Evolutionary conservation across 2,329 filamentous ascomycete genomes (phyloP).

Genomic region (Aspergillus ibericus): DNA sequence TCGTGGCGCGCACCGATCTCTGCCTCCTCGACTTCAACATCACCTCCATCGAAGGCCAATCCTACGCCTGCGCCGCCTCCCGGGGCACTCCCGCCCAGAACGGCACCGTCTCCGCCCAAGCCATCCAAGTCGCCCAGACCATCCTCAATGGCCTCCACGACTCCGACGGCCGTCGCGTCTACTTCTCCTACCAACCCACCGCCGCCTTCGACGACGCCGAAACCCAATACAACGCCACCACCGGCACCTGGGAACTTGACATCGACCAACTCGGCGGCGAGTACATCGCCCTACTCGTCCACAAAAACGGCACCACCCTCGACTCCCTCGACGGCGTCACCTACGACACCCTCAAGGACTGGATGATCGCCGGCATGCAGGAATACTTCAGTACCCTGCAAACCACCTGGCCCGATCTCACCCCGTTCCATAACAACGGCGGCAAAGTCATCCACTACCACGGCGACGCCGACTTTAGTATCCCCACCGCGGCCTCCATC

Average conservation of each 20-base stretch:
- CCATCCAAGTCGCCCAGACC: slow-evolving; percentile 34
- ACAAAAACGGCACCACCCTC: slow-evolving; percentile 39
- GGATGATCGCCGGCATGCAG: slow-evolving; percentile 53
- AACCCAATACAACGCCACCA: slow-evolving; percentile 29
- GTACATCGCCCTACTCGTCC: slow-evolving; percentile 34
- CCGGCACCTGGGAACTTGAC: slow-evolving; percentile 29
- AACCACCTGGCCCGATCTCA: slow-evolving; percentile 56
- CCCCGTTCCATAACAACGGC: slow-evolving; percentile 50
- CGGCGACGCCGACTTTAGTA: slow-evolving; percentile 55
- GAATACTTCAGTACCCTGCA: slow-evolving; percentile 54
- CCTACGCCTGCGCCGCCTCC: slow-evolving; percentile 47
- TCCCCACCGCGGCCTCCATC: slow-evolving; percentile 56
- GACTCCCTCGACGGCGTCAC: slow-evolving; percentile 49
- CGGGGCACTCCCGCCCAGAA: slow-evolving; percentile 31
- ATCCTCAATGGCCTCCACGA: slow-evolving; percentile 45
- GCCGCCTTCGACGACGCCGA: slow-evolving; percentile 29
- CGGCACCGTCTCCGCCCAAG: slow-evolving; percentile 30
- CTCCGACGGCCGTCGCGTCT: slow-evolving; percentile 42
- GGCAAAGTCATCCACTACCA: slow-evolving; percentile 61
- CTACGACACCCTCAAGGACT: slow-evolving; percentile 58
- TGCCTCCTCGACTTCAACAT: slow-evolving; percentile 51
- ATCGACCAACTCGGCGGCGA: slow-evolving; percentile 41
- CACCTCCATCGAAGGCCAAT: slow-evolving; percentile 46
- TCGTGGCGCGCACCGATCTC: slow-evolving; percentile 52
- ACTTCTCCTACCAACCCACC: slow-evolving; percentile 38